These are phyloP conservation scores for Carex myosuroides DNA, from an alignment of 176 grass and related monocot genomes.

Conservation along the genomic window DNA sequence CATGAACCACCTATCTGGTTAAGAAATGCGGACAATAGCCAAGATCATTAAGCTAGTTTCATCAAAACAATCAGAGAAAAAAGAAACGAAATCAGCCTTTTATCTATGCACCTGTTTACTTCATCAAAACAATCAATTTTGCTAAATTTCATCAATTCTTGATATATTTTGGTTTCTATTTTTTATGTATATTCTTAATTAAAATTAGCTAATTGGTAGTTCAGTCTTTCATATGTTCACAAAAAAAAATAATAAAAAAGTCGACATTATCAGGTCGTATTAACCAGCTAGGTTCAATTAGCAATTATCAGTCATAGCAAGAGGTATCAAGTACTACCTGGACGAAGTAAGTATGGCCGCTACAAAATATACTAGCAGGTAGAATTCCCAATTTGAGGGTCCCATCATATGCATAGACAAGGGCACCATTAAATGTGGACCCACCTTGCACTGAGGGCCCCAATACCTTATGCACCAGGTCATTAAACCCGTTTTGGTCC, in stretches of 20 bases:
- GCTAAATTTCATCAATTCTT: background rate
- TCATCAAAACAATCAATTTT: background rate
- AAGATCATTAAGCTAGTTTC: background rate
- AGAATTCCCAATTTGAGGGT: slow-evolving; percentile 87
- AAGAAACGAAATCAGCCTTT: too few species aligned
- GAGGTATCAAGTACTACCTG: slow-evolving; percentile 44
- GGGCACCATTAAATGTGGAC: slow-evolving; percentile 27
- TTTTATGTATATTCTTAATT: background rate
- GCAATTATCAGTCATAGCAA: slow-evolving; percentile 1
- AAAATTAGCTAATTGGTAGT: background rate
- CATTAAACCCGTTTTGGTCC: slow-evolving; percentile 96
- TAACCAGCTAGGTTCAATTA: background rate
- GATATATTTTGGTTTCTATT: background rate
- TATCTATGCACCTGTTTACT: too few species aligned
- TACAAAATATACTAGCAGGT: slow-evolving; percentile 98
- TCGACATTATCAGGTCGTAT: background rate
- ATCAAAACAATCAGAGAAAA: background rate
- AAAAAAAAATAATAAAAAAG: background rate
- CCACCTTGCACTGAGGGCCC: slow-evolving; percentile 55
- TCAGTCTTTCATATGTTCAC: background rate
- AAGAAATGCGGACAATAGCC: background rate
- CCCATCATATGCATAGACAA: slow-evolving; percentile 90
- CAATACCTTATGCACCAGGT: slow-evolving; percentile 57
- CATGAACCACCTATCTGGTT: background rate
- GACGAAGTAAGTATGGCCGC: slow-evolving; percentile 93